phyloP scores from a whole-genome alignment of 2,329 filamentous ascomycete genomes.

The Colletotrichum tofieldiae region DNA sequence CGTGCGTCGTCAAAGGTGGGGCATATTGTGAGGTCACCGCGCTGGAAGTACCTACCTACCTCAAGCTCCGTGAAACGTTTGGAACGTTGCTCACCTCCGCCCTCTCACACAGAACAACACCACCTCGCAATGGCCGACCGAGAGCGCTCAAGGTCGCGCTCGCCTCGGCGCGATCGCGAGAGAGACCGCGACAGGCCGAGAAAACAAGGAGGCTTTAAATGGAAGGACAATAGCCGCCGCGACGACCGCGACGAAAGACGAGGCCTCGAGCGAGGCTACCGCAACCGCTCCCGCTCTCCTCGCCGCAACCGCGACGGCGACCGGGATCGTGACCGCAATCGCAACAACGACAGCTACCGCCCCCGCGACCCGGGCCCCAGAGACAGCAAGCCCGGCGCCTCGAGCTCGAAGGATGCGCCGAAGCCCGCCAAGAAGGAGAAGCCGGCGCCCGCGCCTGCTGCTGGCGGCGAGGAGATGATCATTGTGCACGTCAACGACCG shows the following conservation, averaged over 20 bases:
- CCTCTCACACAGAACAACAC: neutral
- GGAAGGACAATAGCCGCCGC: conserved; percentile 70
- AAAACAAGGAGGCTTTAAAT: conserved; percentile 64
- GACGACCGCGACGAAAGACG: conserved; percentile 58
- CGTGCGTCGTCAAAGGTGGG: neutral
- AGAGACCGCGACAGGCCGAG: conserved; percentile 28
- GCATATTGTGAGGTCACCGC: neutral
- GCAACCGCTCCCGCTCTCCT: conserved; percentile 59
- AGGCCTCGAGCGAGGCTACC: conserved; percentile 67
- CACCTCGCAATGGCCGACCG: conserved; percentile 38
- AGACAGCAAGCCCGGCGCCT: conserved; percentile 49
- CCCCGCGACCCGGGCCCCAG: conserved; percentile 44
- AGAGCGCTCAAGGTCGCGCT: conserved; percentile 40
- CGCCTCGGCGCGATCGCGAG: conserved; percentile 40
- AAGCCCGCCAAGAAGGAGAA: conserved; percentile 52
- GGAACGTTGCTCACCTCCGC: neutral
- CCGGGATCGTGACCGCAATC: conserved; percentile 55
- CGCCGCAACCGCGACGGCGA: conserved; percentile 54
- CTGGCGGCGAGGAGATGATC: conserved; percentile 84
- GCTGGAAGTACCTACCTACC: neutral
- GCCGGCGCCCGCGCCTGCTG: conserved; percentile 46
- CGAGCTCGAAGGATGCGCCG: conserved; percentile 49
- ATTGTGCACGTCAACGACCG: conserved; percentile 95
- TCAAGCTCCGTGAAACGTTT: neutral
- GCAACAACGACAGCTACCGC: conserved; percentile 45